A percentile compares a stretch with the other conserved stretches of the same genome.
phyloP scores from a whole-genome alignment of 257 asterid species.

The Rubia yunnanensis region DNA sequence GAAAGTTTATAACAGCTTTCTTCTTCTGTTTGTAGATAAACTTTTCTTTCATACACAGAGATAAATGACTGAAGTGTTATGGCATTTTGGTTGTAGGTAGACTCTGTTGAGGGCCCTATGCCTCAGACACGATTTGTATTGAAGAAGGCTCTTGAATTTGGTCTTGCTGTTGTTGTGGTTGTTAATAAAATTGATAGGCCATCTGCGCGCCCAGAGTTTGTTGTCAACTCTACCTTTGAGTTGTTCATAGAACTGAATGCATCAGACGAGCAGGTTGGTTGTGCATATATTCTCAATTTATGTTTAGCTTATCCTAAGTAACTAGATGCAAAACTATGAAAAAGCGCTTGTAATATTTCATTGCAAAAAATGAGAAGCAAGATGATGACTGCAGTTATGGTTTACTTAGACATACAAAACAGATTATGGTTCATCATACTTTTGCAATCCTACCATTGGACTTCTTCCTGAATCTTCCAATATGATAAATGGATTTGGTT shows the following conservation, averaged over 20 bases:
- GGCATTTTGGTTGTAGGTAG: conserved; percentile 53
- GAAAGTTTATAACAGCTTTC: not conserved
- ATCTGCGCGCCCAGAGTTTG: conserved; percentile 94
- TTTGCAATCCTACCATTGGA: not conserved
- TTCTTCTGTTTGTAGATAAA: not conserved
- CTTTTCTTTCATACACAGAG: not conserved
- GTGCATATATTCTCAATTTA: not conserved
- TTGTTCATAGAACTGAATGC: conserved; percentile 93
- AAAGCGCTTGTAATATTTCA: not conserved
- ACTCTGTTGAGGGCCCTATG: conserved; percentile 99
- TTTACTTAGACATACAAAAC: not conserved
- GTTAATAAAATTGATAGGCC: conserved; percentile 95
- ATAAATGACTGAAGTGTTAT: conserved; percentile 17
- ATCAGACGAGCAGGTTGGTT: conserved; percentile 83
- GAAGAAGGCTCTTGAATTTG: conserved; percentile 99
- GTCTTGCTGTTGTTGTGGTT: conserved; percentile 92
- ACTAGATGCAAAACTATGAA: not conserved
- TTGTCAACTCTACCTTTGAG: conserved; percentile 89
- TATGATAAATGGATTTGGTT: not conserved
- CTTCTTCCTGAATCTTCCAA: not conserved
- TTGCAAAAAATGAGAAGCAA: not conserved
- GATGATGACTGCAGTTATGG: not conserved
- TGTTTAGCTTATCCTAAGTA: not conserved
- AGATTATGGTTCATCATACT: not conserved
- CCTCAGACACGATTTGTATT: conserved; percentile 97